Conservation (phyloP, 805 yeast genomes). For the Cyberlindnera bimundalis region DNA sequence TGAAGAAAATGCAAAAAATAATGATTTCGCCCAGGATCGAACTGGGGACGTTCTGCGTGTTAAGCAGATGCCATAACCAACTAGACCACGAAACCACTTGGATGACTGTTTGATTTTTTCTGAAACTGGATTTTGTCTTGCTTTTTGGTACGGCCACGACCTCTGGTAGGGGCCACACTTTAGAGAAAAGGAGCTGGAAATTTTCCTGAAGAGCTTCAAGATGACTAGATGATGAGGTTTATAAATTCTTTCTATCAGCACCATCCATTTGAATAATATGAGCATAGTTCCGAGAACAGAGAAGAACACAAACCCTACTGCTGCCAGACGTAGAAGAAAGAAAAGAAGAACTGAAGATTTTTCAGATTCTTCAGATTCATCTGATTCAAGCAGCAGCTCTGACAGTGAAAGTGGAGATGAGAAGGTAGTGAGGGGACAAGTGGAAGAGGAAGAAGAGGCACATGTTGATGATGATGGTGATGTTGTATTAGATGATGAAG, state of each 20-base stretch:
- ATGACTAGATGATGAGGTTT: background rate
- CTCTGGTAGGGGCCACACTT: too few relatives aligned
- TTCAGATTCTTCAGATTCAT: conserved; percentile 50
- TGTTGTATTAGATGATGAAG: conserved; percentile 33
- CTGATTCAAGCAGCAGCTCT: conserved; percentile 38
- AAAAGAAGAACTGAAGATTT: conserved; percentile 82
- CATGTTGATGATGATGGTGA: conserved; percentile 22
- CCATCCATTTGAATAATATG: conserved; percentile 20
- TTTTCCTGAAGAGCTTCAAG: too few relatives aligned
- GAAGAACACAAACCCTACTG: conserved; percentile 11
- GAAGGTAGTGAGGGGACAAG: too few relatives aligned
- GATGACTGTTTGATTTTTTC: too few relatives aligned
- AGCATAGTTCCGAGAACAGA: conserved; percentile 25
- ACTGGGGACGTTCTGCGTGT: conserved; percentile 99
- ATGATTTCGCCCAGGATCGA: conserved; percentile 99
- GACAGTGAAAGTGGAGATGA: conserved; percentile 24
- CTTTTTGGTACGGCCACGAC: background rate
- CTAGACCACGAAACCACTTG: conserved; percentile 99
- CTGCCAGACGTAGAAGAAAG: conserved; percentile 55
- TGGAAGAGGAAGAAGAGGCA: conserved; percentile 1
- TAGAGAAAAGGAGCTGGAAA: too few relatives aligned
- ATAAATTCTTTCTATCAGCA: background rate
- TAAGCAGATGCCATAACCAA: conserved; percentile 99
- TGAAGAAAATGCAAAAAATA: too few relatives aligned
- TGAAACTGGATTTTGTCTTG: too few relatives aligned